phyloP scores from a whole-genome alignment of 2,329 filamentous ascomycete genomes.

The Colletotrichum coccodes region DNA sequence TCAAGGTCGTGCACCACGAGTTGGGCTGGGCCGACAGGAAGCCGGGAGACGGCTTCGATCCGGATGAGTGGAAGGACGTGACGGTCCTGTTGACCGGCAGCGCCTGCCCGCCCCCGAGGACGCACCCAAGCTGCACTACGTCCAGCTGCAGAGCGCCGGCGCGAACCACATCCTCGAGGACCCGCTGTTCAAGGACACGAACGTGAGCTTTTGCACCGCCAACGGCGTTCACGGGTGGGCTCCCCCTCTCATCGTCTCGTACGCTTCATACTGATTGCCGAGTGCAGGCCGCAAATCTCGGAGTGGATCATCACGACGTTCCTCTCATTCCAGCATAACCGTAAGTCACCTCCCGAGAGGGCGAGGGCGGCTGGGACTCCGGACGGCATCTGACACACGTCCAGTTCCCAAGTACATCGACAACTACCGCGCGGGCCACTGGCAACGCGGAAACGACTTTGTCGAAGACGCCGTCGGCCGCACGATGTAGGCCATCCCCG shows the following conservation, averaged over 20 bases:
- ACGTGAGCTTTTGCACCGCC: conserved; percentile 62
- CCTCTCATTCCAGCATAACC: conserved; percentile 57
- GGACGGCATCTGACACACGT: background rate
- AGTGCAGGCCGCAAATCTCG: conserved; percentile 61
- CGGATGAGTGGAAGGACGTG: conserved; percentile 57
- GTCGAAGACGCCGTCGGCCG: conserved; percentile 57
- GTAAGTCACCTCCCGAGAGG: conserved; percentile 44
- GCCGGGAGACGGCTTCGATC: conserved; percentile 38
- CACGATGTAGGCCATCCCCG: conserved; percentile 55
- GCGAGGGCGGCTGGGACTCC: background rate
- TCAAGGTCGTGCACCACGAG: conserved; percentile 49
- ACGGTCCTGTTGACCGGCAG: conserved; percentile 58
- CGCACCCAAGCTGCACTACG: conserved; percentile 59
- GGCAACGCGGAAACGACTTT: conserved; percentile 47
- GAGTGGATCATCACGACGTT: conserved; percentile 67
- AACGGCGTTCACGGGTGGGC: conserved; percentile 68
- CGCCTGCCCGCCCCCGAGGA: conserved; percentile 53
- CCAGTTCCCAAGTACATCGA: conserved; percentile 57
- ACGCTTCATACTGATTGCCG: background rate
- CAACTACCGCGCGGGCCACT: conserved; percentile 53
- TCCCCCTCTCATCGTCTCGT: background rate
- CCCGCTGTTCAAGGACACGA: conserved; percentile 60
- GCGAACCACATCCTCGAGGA: conserved; percentile 59
- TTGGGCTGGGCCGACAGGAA: conserved; percentile 42
- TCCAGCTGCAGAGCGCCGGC: conserved; percentile 66